Evolutionary conservation across 2,329 filamentous ascomycete species (phyloP).

Genomic region (Pseudogymnoascus sp.): DNA sequence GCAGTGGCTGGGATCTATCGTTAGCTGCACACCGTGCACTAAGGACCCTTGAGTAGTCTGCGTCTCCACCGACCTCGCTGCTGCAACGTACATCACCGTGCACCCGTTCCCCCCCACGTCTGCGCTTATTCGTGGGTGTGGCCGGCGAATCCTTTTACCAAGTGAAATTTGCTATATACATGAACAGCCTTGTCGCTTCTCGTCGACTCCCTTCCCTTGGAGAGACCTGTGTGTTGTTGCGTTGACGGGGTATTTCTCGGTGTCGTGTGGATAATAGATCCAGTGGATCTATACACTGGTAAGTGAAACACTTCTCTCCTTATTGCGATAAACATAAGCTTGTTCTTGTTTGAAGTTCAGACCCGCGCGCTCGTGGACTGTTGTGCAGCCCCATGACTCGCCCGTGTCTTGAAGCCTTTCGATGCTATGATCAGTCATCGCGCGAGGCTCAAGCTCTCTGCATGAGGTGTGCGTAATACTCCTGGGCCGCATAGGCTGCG

Average conservation of each 20-base stretch:
- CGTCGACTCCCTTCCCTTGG: neutral
- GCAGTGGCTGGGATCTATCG: neutral
- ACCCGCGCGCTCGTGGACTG: neutral
- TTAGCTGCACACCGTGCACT: constrained; percentile 3
- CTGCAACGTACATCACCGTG: constrained; percentile 7
- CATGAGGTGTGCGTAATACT: neutral
- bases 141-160: neutral
- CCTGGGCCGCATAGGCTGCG: neutral
- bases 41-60: constrained; percentile 8
- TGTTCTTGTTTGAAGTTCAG: neutral
- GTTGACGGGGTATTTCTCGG: neutral
- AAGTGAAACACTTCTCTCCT: neutral
- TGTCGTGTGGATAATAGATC: constrained; percentile 3
- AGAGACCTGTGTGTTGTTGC: constrained; percentile 1
- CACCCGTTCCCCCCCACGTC: constrained; percentile 6
- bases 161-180: constrained; percentile 8
- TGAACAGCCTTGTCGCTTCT: neutral
- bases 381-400: constrained; percentile 1
- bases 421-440: neutral
- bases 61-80: constrained; percentile 10
- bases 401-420: neutral
- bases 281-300: constrained; percentile 1
- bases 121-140: constrained; percentile 4
- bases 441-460: neutral
- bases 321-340: constrained; percentile 4